Evolutionary conservation across 2,329 filamentous ascomycete species (phyloP), one percentile per base, ranked within the genome.

Genomic region (Keithomyces neogunnii): DNA sequence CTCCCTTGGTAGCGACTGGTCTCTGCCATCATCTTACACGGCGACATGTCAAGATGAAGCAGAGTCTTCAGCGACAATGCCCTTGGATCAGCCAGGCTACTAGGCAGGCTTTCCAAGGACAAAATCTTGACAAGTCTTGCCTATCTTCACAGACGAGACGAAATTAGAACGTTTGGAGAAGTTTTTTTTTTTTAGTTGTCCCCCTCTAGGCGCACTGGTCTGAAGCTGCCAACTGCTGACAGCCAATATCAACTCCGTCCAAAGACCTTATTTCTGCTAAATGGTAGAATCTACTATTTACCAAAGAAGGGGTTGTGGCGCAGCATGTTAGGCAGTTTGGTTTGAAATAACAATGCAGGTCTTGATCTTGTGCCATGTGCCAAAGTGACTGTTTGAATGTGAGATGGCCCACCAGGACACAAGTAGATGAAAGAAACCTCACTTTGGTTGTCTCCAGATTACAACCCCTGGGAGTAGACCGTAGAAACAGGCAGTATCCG

Each of bases 301-400:
- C 19, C 19, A 19, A 31, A 28, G 26, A 30, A 42, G 44, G 26
- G 40, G 44, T 39, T 45, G 44, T 19, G 33, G 42, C 38, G 30
- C 36, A 47, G 45, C 49, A 36, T 39, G 28, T 44, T 45, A 51
- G 52, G 52, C 46, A 48, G 49, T 44, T 46, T 46, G 48, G 40
- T 31, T 29, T 50, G 44, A 47, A 51, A 47, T 53, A 47, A 48
- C 45, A 51, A 43, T 40, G 38, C 40, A 38, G 52, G 49, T 43
- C 49, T 38, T 49, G 51, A 50, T 46, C 45, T 42, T 10, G 45
- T 43, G 49, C 42, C 32, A 6, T 46, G 51, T 36, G 52, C 42
- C 31, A 40, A 47, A 28, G 52, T 53, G 52, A 53, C 45, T 48
- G 49, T 42, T 49, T 48, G 44, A 44, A 33, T 32, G 33, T 48